Percentiles rank a stretch among this genome's conserved stretches.
Conservation (phyloP, 805 yeast species). For the Torulaspora quercuum region DNA sequence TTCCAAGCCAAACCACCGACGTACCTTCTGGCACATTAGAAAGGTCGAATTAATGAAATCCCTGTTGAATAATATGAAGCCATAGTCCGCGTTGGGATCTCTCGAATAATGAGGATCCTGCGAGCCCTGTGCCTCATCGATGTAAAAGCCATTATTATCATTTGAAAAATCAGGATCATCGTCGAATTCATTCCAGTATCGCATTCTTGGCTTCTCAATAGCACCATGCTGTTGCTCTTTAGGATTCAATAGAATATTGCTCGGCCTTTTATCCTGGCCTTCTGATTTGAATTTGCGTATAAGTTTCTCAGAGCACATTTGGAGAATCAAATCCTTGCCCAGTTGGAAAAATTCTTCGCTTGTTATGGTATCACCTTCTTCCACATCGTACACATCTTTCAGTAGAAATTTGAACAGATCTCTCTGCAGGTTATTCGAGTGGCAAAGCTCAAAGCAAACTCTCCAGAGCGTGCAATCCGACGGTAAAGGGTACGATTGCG, state of each 20-base stretch:
- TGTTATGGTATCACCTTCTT: slow-evolving; percentile 12
- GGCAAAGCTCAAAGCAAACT: slow-evolving; percentile 14
- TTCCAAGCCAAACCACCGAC: slow-evolving; percentile 13
- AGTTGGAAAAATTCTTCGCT: slow-evolving; percentile 26
- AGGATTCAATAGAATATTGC: slow-evolving; percentile 2
- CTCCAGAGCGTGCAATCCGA: slow-evolving; percentile 26
- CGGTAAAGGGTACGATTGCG: slow-evolving; percentile 25
- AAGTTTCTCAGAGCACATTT: slow-evolving; percentile 7
- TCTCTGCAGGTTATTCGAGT: slow-evolving; percentile 16
- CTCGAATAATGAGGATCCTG: slow-evolving; percentile 2
- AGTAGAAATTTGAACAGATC: slow-evolving; percentile 19
- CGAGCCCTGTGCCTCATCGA: slow-evolving; percentile 11
- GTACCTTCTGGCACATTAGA: slow-evolving; percentile 19
- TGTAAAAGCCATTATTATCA: slow-evolving; percentile 18
- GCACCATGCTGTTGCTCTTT: slow-evolving; percentile 3
- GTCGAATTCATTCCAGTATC: slow-evolving; percentile 38
- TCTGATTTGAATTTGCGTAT: background rate
- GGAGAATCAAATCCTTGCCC: slow-evolving; percentile 19
- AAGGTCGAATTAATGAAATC: slow-evolving; percentile 26
- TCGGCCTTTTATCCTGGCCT: slow-evolving; percentile 3
- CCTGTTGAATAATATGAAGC: slow-evolving; percentile 28
- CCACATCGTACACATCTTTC: slow-evolving; percentile 19
- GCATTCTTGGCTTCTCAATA: slow-evolving; percentile 10
- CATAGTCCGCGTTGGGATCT: slow-evolving; percentile 17
- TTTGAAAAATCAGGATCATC: slow-evolving; percentile 26